Base-by-base conservation (phyloP, 257 asterid species). In the Solanum pennellii region DNA sequence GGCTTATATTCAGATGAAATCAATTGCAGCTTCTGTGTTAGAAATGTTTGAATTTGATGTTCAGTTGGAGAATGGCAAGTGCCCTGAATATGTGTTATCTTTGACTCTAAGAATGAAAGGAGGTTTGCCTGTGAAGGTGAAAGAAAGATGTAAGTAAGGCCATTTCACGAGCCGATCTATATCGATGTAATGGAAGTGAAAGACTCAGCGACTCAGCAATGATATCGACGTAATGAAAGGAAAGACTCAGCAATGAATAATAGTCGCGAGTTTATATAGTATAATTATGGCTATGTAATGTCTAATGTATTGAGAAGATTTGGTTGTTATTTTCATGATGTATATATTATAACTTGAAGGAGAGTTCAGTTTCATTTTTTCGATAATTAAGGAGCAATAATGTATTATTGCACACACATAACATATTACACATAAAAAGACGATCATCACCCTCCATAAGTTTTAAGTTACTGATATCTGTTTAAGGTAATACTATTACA, bases 1-100 rank as follows among this genome's bases (percentile, higher is more conserved):
- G 99, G 98, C 99, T 4, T 94, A 92, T 75, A 94, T 95, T 87
- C 98, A 97, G 92, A 97, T 97, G 99, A 95, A 95, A 79, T 93
- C 94, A 45, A 93, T 97, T 62, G 97, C 93, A 16, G 98, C 99
- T 56, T 89, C 93, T 74, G 92, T 95, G 69, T 65, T 97, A 89
- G 98, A 93, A 86, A 94, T 92, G 88, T 95, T 94, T 91, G 69
- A 62, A 33, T 8, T 94, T n/a, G 88, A 89, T 27, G 94, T 91
- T 79, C 18, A 92, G 90, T 3, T 90, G 90, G 95, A 93, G 90
- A 91, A 93, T 59, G 98, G 91, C 0, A 92, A 89, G 73, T 82
- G 88, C 59, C 99, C 99, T 56, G 90, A 94, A 83, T 85, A 88
- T 88, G 56, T 95, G 88, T 84, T 94, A 42, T 94, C 99, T 86